Evolutionary conservation across 2,329 filamentous ascomycete genomes (phyloP).

Genomic region (Sporothrix mexicana): DNA sequence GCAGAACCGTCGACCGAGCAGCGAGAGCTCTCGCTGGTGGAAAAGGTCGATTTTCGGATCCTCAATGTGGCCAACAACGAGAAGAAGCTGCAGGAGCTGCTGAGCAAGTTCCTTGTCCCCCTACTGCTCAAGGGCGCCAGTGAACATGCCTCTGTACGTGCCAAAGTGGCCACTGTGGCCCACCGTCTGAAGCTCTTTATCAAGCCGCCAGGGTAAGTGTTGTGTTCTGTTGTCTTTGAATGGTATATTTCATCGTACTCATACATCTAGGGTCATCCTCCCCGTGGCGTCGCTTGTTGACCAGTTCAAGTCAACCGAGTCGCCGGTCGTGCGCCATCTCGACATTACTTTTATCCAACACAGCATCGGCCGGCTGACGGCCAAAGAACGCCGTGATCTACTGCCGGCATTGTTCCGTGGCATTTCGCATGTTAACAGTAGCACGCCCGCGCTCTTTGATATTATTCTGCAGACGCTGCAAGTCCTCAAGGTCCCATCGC

Average conservation of each 20-base stretch:
- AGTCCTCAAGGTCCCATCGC: slow-evolving; percentile 71
- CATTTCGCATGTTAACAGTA: slow-evolving; percentile 63
- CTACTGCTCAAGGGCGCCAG: slow-evolving; percentile 86
- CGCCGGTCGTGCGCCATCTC: slow-evolving; percentile 80
- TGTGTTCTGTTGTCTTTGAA: neutral
- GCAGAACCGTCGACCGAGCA: slow-evolving; percentile 53
- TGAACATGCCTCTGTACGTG: slow-evolving; percentile 77
- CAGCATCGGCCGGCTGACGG: slow-evolving; percentile 62
- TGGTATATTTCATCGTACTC: neutral
- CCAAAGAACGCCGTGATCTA: slow-evolving; percentile 70
- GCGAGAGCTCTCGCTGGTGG: slow-evolving; percentile 80
- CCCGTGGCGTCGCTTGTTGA: slow-evolving; percentile 84
- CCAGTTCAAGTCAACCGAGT: slow-evolving; percentile 83
- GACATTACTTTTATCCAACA: slow-evolving; percentile 90
- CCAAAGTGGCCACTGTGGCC: slow-evolving; percentile 66
- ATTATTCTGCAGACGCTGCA: slow-evolving; percentile 78
- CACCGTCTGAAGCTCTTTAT: slow-evolving; percentile 61
- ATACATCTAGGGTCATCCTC: slow-evolving; percentile 48
- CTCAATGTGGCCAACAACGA: slow-evolving; percentile 80
- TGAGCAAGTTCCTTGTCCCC: slow-evolving; percentile 80
- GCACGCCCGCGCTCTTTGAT: slow-evolving; percentile 73
- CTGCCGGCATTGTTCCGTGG: slow-evolving; percentile 73
- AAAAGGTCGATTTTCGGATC: slow-evolving; percentile 85
- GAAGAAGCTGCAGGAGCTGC: slow-evolving; percentile 75
- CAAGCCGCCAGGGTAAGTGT: slow-evolving; percentile 61